Percentiles rank a stretch among this genome's conserved stretches.
Evolutionary conservation across 257 asterid genomes (phyloP).

Genomic region (Linaria vulgaris): DNA sequence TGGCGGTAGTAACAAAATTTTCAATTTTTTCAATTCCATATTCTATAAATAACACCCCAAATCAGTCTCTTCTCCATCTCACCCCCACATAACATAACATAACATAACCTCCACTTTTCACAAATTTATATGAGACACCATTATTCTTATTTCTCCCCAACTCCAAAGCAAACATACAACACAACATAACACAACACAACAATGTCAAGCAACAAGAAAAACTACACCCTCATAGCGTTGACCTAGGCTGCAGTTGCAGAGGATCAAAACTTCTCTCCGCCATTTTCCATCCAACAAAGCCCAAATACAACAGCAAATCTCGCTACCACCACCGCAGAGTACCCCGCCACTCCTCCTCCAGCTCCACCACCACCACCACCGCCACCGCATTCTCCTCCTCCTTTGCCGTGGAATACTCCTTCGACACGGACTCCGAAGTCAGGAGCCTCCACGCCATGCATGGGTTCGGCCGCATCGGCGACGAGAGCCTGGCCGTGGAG

Average conservation of each 20-base stretch:
- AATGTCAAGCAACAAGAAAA: slow-evolving; percentile 56
- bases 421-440: slow-evolving; percentile 42
- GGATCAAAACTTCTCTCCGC: slow-evolving; percentile 56
- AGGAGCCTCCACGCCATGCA: slow-evolving; percentile 56
- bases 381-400: slow-evolving; percentile 42
- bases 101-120: neutral
- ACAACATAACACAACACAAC: neutral
- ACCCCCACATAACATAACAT: too few relatives aligned
- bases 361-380: too few relatives aligned
- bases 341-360: slow-evolving; percentile 35
- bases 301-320: slow-evolving; percentile 13
- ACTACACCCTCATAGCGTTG: slow-evolving; percentile 42
- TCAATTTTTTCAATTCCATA: too few relatives aligned
- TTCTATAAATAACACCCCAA: too few relatives aligned
- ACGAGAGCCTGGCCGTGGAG: slow-evolving; percentile 74
- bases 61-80: too few relatives aligned
- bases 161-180: neutral
- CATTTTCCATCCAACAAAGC: slow-evolving; percentile 56
- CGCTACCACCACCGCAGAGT: slow-evolving; percentile 32
- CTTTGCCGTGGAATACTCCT: slow-evolving; percentile 37
- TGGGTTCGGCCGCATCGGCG: slow-evolving; percentile 63
- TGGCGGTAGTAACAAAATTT: too few relatives aligned
- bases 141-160: too few relatives aligned
- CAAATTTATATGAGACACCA: too few relatives aligned
- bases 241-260: slow-evolving; percentile 68